Percentiles rank a stretch among this genome's conserved stretches.
phyloP scores from a whole-genome alignment of 1,284 basidiomycete genomes.

The Fomitiporia mediterranea region DNA sequence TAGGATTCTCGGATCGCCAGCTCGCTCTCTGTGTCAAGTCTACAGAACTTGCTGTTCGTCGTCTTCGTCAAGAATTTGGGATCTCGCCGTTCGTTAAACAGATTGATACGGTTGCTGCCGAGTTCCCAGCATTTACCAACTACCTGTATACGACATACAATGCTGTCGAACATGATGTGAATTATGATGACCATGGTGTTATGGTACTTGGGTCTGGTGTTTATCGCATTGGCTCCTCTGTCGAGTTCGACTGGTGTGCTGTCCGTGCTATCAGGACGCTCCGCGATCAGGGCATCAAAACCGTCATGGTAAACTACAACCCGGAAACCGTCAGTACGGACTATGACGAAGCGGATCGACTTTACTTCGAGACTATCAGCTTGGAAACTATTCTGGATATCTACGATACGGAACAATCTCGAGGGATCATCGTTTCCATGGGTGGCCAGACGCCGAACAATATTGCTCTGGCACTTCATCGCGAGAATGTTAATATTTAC shows the following conservation, averaged over 20 bases:
- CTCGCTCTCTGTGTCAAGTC: conserved; percentile 78
- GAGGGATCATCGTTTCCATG: conserved; percentile 95
- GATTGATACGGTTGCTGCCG: conserved; percentile 97
- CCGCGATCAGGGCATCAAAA: conserved; percentile 90
- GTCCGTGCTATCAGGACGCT: conserved; percentile 95
- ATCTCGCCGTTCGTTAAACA: conserved; percentile 96
- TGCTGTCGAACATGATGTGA: conserved; percentile 86
- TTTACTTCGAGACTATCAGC: conserved; percentile 99
- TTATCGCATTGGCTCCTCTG: conserved; percentile 97
- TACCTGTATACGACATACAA: conserved; percentile 99
- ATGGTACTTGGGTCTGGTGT: conserved; percentile 98
- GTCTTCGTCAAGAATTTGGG: conserved; percentile 77
- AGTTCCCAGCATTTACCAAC: conserved; percentile 98
- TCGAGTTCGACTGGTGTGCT: conserved; percentile 99
- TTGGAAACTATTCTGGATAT: conserved; percentile 97
- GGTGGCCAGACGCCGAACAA: conserved; percentile 99
- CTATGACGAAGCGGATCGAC: conserved; percentile 96
- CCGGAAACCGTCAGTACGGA: conserved; percentile 99
- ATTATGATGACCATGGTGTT: conserved; percentile 87
- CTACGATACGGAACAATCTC: conserved; percentile 87
- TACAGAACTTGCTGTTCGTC: conserved; percentile 86
- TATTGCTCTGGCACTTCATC: conserved; percentile 89
- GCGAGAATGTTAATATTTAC: conserved; percentile 97
- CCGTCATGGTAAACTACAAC: conserved; percentile 99
- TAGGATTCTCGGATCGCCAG: conserved; percentile 95